Conservation (phyloP, 2,329 filamentous ascomycete genomes). For the Sordariomycetes sp. region DNA sequence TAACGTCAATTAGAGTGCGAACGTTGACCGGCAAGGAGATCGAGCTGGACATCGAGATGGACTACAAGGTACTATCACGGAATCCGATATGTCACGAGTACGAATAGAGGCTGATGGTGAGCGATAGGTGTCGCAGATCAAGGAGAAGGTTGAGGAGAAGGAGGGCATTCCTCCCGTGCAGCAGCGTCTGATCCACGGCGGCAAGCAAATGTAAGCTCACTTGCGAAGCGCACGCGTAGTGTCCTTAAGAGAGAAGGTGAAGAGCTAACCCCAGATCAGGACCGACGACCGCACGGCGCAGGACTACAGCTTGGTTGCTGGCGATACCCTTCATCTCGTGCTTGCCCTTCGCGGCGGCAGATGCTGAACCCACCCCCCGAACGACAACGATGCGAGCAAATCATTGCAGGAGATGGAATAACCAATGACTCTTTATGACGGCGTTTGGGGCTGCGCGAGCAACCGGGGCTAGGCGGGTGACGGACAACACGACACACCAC, state of each 20-base stretch:
- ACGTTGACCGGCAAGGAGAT: conserved; percentile 98
- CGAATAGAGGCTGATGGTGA: too few species aligned
- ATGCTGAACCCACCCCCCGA: too few species aligned
- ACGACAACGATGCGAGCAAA: too few species aligned
- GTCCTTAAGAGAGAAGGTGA: background rate
- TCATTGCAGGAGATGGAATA: too few species aligned
- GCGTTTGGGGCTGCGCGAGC: too few species aligned
- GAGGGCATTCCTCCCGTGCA: conserved; percentile 96
- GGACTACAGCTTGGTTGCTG: conserved; percentile 86
- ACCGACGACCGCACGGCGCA: conserved; percentile 87
- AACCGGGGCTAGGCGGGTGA: too few species aligned
- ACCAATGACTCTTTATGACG: too few species aligned
- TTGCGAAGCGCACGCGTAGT: background rate
- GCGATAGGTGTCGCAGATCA: conserved; percentile 79
- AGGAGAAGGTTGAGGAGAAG: conserved; percentile 98
- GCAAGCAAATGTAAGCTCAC: conserved; percentile 91
- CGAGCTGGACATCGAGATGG: conserved; percentile 90
- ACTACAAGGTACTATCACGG: conserved; percentile 69
- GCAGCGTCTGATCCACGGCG: conserved; percentile 90
- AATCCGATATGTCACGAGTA: too few species aligned
- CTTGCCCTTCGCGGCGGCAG: conserved; percentile 80
- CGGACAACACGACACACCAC: too few species aligned
- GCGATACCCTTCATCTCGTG: conserved; percentile 89
- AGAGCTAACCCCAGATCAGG: conserved; percentile 38
- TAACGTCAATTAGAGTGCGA: conserved; percentile 60